phyloP scores from a whole-genome alignment of 345 rosid genomes.

The Hypericum androsaemum region DNA sequence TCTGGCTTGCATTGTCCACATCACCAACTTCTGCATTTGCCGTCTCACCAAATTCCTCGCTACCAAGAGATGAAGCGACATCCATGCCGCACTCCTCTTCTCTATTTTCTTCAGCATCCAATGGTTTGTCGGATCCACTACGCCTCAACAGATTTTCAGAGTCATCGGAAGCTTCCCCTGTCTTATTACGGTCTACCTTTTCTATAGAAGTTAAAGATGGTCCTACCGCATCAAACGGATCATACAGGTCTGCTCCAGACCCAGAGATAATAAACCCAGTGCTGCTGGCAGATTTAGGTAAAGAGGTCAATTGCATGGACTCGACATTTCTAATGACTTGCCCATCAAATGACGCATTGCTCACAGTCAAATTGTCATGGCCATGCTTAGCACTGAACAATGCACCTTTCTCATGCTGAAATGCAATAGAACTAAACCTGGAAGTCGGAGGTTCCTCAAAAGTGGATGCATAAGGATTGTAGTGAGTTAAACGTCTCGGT shows the following conservation, averaged over 20 bases:
- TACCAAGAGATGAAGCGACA: constrained; percentile 28
- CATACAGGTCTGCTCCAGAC: constrained; percentile 55
- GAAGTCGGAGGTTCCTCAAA: constrained; percentile 36
- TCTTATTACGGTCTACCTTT: constrained; percentile 27
- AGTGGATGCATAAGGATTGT: constrained; percentile 36
- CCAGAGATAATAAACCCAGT: constrained; percentile 20
- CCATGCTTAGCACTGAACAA: constrained; percentile 15
- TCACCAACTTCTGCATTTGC: constrained; percentile 52
- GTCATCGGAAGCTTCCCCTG: constrained; percentile 32
- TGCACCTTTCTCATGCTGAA: constrained; percentile 24
- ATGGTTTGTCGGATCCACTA: constrained; percentile 39
- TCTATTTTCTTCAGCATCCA: constrained; percentile 52
- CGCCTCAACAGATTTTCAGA: constrained; percentile 31
- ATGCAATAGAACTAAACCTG: constrained; percentile 27
- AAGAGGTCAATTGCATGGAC: constrained; percentile 32
- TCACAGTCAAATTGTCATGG: constrained; percentile 15
- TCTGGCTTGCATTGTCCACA: constrained; percentile 50
- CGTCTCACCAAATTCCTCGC: constrained; percentile 63
- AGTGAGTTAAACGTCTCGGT: constrained; percentile 21
- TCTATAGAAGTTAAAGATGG: constrained; percentile 36
- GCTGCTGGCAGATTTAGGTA: constrained; percentile 33
- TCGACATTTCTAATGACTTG: constrained; percentile 22
- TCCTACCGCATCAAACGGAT: constrained; percentile 82
- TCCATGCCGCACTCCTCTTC: constrained; percentile 30
- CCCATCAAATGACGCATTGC: constrained; percentile 24